Percentiles rank a stretch among this genome's conserved stretches.
These are phyloP conservation scores for Sporothrix phasma DNA, from an alignment of 2,329 filamentous ascomycete species.

Conservation along the genomic window DNA sequence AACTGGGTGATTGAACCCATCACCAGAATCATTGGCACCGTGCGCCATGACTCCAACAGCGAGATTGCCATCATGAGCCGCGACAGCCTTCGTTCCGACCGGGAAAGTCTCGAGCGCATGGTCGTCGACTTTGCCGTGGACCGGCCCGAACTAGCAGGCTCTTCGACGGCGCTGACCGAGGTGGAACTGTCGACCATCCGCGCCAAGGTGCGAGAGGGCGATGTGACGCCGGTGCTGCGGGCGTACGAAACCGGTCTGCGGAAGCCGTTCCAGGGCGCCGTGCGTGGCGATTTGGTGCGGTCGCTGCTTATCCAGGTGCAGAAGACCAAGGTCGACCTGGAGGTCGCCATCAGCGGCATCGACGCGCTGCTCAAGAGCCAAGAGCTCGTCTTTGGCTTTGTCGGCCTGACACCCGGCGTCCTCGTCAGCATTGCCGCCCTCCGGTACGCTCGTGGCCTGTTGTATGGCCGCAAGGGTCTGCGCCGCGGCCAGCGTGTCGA, in stretches of 20 bases:
- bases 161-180: slow-evolving; percentile 47
- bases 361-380: slow-evolving; percentile 91
- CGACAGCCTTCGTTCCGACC: slow-evolving; percentile 79
- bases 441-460: slow-evolving; percentile 58
- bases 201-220: slow-evolving; percentile 75
- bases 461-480: slow-evolving; percentile 62
- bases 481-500: slow-evolving; percentile 55
- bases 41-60: slow-evolving; percentile 82
- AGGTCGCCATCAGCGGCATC: slow-evolving; percentile 91
- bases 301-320: slow-evolving; percentile 93
- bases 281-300: slow-evolving; percentile 78
- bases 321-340: slow-evolving; percentile 97
- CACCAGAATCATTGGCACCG: slow-evolving; percentile 77
- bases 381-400: slow-evolving; percentile 94
- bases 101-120: slow-evolving; percentile 91
- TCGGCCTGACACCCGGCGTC: slow-evolving; percentile 87
- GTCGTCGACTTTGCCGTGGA: slow-evolving; percentile 91
- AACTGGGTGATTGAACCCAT: slow-evolving; percentile 92
- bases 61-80: slow-evolving; percentile 97
- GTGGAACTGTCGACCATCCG: slow-evolving; percentile 64
- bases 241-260: slow-evolving; percentile 87
- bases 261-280: slow-evolving; percentile 68
- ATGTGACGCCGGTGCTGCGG: slow-evolving; percentile 80
- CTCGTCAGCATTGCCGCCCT: slow-evolving; percentile 68
- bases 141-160: slow-evolving; percentile 54